Conservation (phyloP, 1,139 yeast species). For the Candida anutae region DNA sequence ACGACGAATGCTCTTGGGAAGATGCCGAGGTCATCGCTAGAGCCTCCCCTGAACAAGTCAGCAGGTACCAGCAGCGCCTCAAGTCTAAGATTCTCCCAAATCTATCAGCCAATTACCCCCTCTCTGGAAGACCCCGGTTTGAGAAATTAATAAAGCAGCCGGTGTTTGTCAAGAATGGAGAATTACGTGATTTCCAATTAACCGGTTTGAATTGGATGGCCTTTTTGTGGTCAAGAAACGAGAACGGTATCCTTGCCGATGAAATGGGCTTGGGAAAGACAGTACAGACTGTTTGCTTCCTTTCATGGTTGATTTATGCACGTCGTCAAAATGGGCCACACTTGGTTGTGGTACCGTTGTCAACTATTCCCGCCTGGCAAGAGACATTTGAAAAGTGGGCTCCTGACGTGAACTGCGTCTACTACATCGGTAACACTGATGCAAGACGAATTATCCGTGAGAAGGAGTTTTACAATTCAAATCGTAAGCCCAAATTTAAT, state of each 20-base stretch:
- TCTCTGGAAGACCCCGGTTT: slow-evolving; percentile 70
- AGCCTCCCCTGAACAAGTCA: slow-evolving; percentile 77
- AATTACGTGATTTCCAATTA: slow-evolving; percentile 90
- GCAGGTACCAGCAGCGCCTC: slow-evolving; percentile 71
- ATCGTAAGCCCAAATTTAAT: slow-evolving; percentile 71
- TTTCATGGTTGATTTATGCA: slow-evolving; percentile 91
- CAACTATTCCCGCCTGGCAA: slow-evolving; percentile 98
- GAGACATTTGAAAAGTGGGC: slow-evolving; percentile 98
- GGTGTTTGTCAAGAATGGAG: slow-evolving; percentile 82
- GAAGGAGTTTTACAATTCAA: slow-evolving; percentile 63
- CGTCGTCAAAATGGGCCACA: slow-evolving; percentile 97
- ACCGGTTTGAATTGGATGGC: slow-evolving; percentile 99
- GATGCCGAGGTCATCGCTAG: slow-evolving; percentile 80
- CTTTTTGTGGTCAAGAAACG: slow-evolving; percentile 93
- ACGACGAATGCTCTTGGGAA: slow-evolving; percentile 98
- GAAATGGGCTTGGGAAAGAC: slow-evolving; percentile 99
- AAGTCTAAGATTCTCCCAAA: slow-evolving; percentile 82
- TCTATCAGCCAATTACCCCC: slow-evolving; percentile 69
- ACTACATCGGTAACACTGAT: slow-evolving; percentile 86
- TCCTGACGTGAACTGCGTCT: slow-evolving; percentile 88
- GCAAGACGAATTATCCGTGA: slow-evolving; percentile 80
- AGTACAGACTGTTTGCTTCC: slow-evolving; percentile 90
- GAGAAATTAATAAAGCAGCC: slow-evolving; percentile 88
- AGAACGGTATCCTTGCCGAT: slow-evolving; percentile 95
- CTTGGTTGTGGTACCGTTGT: slow-evolving; percentile 88